Conservation (phyloP, 2,329 filamentous ascomycete species). For the Rhynchosporium agropyri region DNA sequence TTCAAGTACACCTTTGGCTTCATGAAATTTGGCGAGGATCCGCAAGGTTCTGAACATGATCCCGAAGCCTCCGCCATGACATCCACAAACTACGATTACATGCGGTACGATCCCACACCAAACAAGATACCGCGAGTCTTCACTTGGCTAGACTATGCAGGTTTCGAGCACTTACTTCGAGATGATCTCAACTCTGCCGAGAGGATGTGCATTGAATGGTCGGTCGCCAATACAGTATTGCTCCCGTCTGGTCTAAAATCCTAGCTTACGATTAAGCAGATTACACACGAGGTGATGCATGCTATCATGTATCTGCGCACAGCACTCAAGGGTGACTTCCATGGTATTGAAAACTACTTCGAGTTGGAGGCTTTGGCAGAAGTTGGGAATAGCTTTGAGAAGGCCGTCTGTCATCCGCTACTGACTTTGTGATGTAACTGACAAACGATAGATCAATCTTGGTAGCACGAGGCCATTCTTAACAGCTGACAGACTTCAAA, state of each 20-base stretch:
- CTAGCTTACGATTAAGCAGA: neutral
- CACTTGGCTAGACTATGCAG: constrained; percentile 20
- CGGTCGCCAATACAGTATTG: constrained; percentile 24
- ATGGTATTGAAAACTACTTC: constrained; percentile 24
- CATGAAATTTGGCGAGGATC: constrained; percentile 22
- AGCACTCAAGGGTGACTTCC: neutral
- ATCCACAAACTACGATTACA: constrained; percentile 16
- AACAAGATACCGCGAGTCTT: constrained; percentile 16
- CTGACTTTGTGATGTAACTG: neutral
- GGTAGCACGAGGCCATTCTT: constrained; percentile 6
- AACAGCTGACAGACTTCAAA: neutral
- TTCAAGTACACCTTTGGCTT: constrained; percentile 23
- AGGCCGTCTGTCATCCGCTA: constrained; percentile 21
- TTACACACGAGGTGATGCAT: constrained; percentile 29
- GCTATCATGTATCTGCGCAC: constrained; percentile 14
- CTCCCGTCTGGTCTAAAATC: neutral
- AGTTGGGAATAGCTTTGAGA: constrained; percentile 29
- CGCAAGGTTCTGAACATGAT: constrained; percentile 8
- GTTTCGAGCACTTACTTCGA: constrained; percentile 22
- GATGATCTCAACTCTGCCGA: constrained; percentile 25
- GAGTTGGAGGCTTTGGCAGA: constrained; percentile 27
- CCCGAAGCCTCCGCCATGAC: constrained; percentile 10
- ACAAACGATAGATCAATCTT: constrained; percentile 13
- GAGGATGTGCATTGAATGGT: constrained; percentile 26
- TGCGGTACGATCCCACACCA: constrained; percentile 13